These are phyloP conservation scores for Amanita phalloides DNA, from an alignment of 768 basidiomycete species.

Conservation along the genomic window DNA sequence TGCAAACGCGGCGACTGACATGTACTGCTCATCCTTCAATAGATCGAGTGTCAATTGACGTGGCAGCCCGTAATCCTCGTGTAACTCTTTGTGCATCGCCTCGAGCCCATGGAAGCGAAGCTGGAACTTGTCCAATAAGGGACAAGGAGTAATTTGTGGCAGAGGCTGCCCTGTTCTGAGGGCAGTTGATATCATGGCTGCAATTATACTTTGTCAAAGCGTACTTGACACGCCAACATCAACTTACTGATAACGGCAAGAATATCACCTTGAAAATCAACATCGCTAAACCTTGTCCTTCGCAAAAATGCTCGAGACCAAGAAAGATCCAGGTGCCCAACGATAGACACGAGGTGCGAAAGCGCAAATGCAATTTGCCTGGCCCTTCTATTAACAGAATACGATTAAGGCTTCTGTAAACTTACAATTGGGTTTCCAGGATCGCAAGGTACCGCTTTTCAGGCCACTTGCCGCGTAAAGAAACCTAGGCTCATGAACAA, in stretches of 20 bases:
- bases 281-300: slow-evolving; percentile 65
- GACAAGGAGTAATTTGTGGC: slow-evolving; percentile 83
- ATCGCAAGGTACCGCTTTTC: slow-evolving; percentile 64
- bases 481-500: slow-evolving; percentile 36
- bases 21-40: slow-evolving; percentile 66
- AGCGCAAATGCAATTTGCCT: slow-evolving; percentile 64
- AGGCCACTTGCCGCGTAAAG: slow-evolving; percentile 71
- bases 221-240: slow-evolving; percentile 10
- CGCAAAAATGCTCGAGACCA: slow-evolving; percentile 74
- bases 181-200: slow-evolving; percentile 70
- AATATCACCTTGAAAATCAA: slow-evolving; percentile 77
- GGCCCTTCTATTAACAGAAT: background rate
- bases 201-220: background rate
- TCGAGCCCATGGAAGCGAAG: slow-evolving; percentile 46
- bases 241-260: slow-evolving; percentile 64
- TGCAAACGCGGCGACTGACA: slow-evolving; percentile 33
- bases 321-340: slow-evolving; percentile 60
- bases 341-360: slow-evolving; percentile 63
- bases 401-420: background rate
- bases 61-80: slow-evolving; percentile 69
- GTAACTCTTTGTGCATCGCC: slow-evolving; percentile 58
- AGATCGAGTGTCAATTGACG: slow-evolving; percentile 61
- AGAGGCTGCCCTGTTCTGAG: slow-evolving; percentile 65
- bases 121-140: slow-evolving; percentile 39
- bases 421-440: slow-evolving; percentile 58